These are phyloP conservation scores for Boechera divaricarpa DNA, from an alignment of 345 rosid species.

Conservation along the genomic window DNA sequence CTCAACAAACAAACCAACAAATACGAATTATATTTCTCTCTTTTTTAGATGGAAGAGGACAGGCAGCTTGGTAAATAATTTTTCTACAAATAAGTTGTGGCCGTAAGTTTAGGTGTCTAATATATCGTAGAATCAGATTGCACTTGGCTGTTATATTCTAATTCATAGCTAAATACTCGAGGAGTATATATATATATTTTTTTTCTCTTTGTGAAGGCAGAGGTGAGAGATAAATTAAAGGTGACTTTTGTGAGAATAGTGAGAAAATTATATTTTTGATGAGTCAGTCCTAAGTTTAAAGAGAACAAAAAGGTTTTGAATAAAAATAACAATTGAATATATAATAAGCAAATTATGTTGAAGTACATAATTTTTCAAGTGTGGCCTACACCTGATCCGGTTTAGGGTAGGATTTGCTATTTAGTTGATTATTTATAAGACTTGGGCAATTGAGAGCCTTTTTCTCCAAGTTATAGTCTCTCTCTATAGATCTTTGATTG, in stretches of 20 bases:
- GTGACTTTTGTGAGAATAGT: not conserved
- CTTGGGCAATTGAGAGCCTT: constrained; percentile 46
- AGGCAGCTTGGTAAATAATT: constrained; percentile 19
- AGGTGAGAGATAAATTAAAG: not conserved
- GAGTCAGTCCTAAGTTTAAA: constrained; percentile 26
- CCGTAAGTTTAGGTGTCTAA: constrained; percentile 6
- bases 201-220: constrained; percentile 3
- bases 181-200: not conserved
- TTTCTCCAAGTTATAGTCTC: constrained; percentile 41
- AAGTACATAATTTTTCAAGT: constrained; percentile 14
- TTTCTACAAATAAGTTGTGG: not conserved
- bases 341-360: constrained; percentile 18
- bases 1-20: constrained; percentile 34
- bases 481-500: constrained; percentile 45
- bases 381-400: constrained; percentile 38
- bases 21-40: not conserved
- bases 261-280: not conserved
- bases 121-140: not conserved
- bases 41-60: constrained; percentile 20
- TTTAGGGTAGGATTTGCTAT: constrained; percentile 34
- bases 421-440: constrained; percentile 23
- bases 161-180: not conserved
- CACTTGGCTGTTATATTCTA: constrained; percentile 11
- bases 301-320: constrained; percentile 5
- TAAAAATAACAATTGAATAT: not conserved